phyloP scores from a whole-genome alignment of 192 early-diverging fungal species.

The Backusella mclennaniae region DNA sequence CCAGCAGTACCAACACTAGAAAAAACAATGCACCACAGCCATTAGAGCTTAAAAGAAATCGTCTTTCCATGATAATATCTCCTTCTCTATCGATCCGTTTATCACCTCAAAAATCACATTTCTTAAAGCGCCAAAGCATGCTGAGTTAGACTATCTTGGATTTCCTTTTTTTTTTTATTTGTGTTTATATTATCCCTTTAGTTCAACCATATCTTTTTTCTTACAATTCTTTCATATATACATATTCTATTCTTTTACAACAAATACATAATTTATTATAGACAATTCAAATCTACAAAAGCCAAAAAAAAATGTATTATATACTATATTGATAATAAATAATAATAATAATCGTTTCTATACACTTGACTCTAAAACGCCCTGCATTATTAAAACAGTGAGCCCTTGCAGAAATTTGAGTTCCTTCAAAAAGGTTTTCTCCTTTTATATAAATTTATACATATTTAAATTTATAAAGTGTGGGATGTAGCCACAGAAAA shows the following conservation, averaged over 20 bases:
- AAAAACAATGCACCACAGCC: neutral
- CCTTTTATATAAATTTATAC: conserved; percentile 6
- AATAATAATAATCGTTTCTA: neutral
- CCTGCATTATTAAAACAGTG: neutral
- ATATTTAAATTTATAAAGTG: neutral
- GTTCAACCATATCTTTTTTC: neutral
- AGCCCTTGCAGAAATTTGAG: neutral
- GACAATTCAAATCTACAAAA: neutral
- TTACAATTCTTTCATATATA: neutral
- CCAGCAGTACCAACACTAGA: neutral
- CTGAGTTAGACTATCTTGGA: neutral
- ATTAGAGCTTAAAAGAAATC: neutral
- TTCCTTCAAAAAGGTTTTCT: neutral
- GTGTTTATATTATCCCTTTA: neutral
- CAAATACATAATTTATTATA: neutral
- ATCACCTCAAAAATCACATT: neutral
- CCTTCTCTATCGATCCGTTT: neutral
- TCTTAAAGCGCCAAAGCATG: neutral
- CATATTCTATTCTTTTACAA: neutral
- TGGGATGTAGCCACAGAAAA: neutral
- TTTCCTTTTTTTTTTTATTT: neutral
- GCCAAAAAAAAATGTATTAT: neutral
- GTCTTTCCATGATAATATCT: neutral
- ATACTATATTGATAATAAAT: neutral
- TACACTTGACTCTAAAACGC: neutral